phyloP scores from a whole-genome alignment of 495 filamentous ascomycete genomes.

The Lasiosphaeria miniovina region DNA sequence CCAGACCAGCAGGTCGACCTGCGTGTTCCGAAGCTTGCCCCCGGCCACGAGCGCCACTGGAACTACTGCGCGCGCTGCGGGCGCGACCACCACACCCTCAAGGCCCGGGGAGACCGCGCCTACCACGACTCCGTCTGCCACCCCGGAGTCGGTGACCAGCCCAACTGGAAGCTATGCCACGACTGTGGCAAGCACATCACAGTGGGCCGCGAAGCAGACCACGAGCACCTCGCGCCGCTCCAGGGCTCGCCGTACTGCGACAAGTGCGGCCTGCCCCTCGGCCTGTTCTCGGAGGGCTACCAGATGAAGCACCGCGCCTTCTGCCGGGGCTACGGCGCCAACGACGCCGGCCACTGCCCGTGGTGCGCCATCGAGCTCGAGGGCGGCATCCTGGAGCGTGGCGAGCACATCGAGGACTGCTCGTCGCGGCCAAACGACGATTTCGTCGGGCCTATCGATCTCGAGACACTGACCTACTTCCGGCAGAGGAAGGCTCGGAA shows the following conservation, averaged over 20 bases:
- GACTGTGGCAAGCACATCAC: conserved; percentile 10
- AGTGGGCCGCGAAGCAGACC: too few species aligned
- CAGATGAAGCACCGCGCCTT: conserved; percentile 8
- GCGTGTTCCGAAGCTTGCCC: not conserved
- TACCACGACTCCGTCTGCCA: conserved; percentile 25
- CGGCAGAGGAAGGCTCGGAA: not conserved
- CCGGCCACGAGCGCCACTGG: conserved; percentile 7
- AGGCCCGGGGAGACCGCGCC: conserved; percentile 14
- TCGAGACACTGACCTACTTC: not conserved
- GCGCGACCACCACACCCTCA: conserved; percentile 19
- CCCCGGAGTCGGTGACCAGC: conserved; percentile 8
- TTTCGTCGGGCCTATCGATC: conserved; percentile 1
- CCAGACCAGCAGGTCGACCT: not conserved
- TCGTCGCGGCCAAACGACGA: not conserved
- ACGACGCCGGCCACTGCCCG: conserved; percentile 15
- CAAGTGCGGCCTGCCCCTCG: conserved; percentile 12
- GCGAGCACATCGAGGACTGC: conserved; percentile 4
- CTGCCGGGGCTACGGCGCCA: conserved; percentile 11
- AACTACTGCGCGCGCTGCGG: conserved; percentile 28
- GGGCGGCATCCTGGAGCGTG: not conserved
- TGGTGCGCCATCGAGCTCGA: conserved; percentile 16
- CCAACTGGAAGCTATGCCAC: not conserved
- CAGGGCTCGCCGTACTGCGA: conserved; percentile 10
- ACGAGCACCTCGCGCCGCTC: too few species aligned
- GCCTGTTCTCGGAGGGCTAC: conserved; percentile 4